phyloP scores from a whole-genome alignment of 169 alveolate genomes.

The Neospora caninum region DNA sequence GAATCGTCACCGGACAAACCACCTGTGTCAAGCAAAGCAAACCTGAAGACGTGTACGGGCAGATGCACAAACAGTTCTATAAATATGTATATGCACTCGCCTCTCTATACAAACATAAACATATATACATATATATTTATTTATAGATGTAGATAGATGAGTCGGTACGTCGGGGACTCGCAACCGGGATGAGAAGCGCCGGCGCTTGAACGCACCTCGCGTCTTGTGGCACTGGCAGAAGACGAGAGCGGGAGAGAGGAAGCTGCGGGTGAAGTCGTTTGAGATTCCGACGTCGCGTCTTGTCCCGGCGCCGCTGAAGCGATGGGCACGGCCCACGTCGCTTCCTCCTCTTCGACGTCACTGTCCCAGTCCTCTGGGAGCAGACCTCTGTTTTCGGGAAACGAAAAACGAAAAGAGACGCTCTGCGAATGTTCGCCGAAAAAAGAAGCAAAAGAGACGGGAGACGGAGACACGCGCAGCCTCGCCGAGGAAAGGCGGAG shows the following conservation, averaged over 20 bases:
- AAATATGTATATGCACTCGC: neutral
- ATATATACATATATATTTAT: neutral
- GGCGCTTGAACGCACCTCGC: too few relatives aligned
- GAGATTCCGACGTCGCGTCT: neutral
- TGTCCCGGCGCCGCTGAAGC: neutral
- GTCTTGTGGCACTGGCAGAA: too few relatives aligned
- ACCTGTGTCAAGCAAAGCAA: neutral
- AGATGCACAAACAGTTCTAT: neutral
- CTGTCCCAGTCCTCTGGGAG: slow-evolving; percentile 37
- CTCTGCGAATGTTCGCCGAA: too few relatives aligned
- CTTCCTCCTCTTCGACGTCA: slow-evolving; percentile 2
- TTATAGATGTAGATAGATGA: too few relatives aligned
- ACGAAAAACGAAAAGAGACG: neutral
- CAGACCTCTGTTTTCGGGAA: neutral
- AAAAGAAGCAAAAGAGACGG: neutral
- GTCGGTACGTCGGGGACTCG: too few relatives aligned
- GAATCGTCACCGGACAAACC: too few relatives aligned
- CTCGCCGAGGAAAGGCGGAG: too few relatives aligned
- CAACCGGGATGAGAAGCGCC: too few relatives aligned
- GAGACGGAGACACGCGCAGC: too few relatives aligned
- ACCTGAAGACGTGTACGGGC: neutral
- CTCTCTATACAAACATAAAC: neutral
- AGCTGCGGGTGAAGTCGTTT: neutral
- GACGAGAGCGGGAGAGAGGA: neutral
- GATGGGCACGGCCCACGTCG: neutral